Evolutionary conservation across 441 rosid genomes (phyloP), one percentile per base, ranked within the genome.

Genomic region (Daphne laureola): DNA sequence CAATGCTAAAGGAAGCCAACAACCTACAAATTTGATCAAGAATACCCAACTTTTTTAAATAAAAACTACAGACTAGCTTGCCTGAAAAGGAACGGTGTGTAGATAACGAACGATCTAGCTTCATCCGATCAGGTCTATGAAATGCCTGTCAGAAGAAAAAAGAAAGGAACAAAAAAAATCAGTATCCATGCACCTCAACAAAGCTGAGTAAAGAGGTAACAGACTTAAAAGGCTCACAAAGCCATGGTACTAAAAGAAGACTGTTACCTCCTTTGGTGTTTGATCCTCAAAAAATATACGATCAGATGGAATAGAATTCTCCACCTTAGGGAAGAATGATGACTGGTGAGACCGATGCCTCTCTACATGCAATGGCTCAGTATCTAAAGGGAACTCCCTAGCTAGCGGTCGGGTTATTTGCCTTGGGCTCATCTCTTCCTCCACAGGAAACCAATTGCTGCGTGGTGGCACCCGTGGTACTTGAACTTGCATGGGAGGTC

Each of bases 371-470:
- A 80, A 58, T 66, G 72, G 76, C 46, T 81, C 99, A 65, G 90
- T 55, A 72, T 83, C 92, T 50, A 75, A 53, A 40, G 84, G 80
- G 67, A 74, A 83, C 53, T 87, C 98, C 65, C 82, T 83, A 16
- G 90, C 41, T 61, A 43, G 71, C 55, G 81, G 46, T 70, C 78
- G 86, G 59, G 74, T 83, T 65, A 78, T 61, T 68, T 76, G 87
- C 61, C 78, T 69, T 31, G 89, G 92, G 73, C 77, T 83, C 83
- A 81, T 81, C 75, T 88, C 97, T 70, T 90, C 96, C 78, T 90
- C 95, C 50, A 57, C 69, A 3, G 91, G 73, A 73, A 77, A 84
- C 96, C 99, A 87, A 54, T 80, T 72, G 53, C 79, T 84, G 49
- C 73, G 82, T 58, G 95, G 68, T 65, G 74, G 87, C 61, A 49